Evolutionary conservation across 176 grass and related monocot genomes (phyloP), one percentile per base, ranked within the genome.

Genomic region (Lolium multiflorum): DNA sequence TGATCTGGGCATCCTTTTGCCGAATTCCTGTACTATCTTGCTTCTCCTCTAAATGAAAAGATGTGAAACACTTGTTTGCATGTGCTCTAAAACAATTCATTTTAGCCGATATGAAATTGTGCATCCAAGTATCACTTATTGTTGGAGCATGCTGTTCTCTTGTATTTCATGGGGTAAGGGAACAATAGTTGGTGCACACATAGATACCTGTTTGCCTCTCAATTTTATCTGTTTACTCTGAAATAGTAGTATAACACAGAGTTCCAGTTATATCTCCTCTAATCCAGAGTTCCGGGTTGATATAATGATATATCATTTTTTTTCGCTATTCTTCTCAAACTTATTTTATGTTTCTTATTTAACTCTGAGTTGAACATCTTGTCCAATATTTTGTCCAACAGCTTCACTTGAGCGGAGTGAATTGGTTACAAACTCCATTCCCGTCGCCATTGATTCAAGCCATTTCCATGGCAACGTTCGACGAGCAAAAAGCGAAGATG

Each of bases 381-480:
- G 10, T 81, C 80, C 69, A 67, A 64, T 52, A 59, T 59, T 85
- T 87, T 74, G 28, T 77, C 48, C 37, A 87, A 44, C 91, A 98
- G 96, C 81, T 91, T 90, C 48, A 17, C 39, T 86, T 41, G 91
- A 89, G 87, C 87, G 77, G 54, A 89, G 81, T 21, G 93, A 98
- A 79, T 63, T 98, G n/a, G 83, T 85, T 82, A 80, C 84, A 26
- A 87, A 67, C 54, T 88, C 73, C 71, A 50, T 57, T 80, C 74
- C 84, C 1, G 69, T 95, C 56, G 41, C 26, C 31, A 79, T 98
- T 89, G 96, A 98, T 47, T 81, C 77, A 56, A 95, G 81, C 62
- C 90, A 75, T 43, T 98, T 98, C 85, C 88, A 86, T 17, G 61
- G 91, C 81, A 95, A 90, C 38, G 81, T 98, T 79, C 60, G 13